A percentile compares a stretch with the other conserved stretches of the same genome.
Conservation (phyloP, 1,139 yeast genomes). For the Saccharomyces hybrid region DNA sequence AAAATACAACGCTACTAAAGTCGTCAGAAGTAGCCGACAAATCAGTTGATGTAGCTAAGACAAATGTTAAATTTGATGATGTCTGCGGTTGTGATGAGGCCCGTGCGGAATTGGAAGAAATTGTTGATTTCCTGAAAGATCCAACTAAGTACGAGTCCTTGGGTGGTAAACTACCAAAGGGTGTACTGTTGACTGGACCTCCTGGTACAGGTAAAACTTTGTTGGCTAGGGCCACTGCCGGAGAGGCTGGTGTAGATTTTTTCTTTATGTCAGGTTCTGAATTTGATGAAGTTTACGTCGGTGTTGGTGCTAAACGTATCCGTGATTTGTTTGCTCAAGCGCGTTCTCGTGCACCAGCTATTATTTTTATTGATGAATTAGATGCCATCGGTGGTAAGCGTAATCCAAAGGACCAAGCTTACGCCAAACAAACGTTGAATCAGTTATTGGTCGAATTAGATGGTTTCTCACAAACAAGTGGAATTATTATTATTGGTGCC, state of each 20-base stretch:
- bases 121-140: slow-evolving; percentile 91
- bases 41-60: slow-evolving; percentile 74
- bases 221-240: slow-evolving; percentile 96
- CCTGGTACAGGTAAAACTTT: slow-evolving; percentile 99
- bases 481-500: slow-evolving; percentile 94
- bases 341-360: slow-evolving; percentile 92
- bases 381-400: slow-evolving; percentile 98
- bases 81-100: slow-evolving; percentile 99
- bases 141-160: slow-evolving; percentile 93
- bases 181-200: slow-evolving; percentile 94
- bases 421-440: slow-evolving; percentile 93
- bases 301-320: slow-evolving; percentile 97
- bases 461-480: slow-evolving; percentile 89
- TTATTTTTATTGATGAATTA: slow-evolving; percentile 89
- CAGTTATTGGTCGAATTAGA: slow-evolving; percentile 93
- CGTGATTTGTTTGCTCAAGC: slow-evolving; percentile 92
- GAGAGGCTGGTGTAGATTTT: slow-evolving; percentile 98
- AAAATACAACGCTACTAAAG: slow-evolving; percentile 76
- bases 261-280: slow-evolving; percentile 98
- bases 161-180: slow-evolving; percentile 96
- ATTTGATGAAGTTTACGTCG: slow-evolving; percentile 94
- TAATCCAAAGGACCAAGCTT: slow-evolving; percentile 95
- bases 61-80: slow-evolving; percentile 82
- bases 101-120: slow-evolving; percentile 90
- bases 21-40: slow-evolving; percentile 68